Evolutionary conservation across 1,284 basidiomycete species (phyloP).

Genomic region (Ceratorhiza oryzae-sativae): DNA sequence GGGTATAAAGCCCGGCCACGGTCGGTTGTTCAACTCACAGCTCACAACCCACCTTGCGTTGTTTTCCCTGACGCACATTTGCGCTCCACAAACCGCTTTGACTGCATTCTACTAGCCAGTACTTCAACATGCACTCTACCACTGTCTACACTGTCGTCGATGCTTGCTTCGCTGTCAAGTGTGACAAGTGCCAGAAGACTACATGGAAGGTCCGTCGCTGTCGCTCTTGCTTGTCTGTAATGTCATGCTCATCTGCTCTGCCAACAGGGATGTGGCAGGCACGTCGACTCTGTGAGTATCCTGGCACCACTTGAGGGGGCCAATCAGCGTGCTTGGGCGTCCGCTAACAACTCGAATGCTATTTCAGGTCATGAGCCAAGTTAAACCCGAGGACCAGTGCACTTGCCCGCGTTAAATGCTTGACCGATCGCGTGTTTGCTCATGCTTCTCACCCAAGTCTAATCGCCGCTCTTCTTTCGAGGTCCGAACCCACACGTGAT

Average conservation of each 20-base stretch:
- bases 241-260: constrained; percentile 2
- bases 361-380: constrained; percentile 67
- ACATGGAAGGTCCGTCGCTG: constrained; percentile 70
- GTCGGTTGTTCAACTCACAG: not conserved
- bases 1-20: not conserved
- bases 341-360: constrained; percentile 38
- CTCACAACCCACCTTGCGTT: not conserved
- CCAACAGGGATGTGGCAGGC: constrained; percentile 69
- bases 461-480: not conserved
- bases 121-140: constrained; percentile 8
- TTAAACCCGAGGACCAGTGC: constrained; percentile 74
- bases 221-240: constrained; percentile 40
- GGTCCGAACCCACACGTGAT: not conserved
- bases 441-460: constrained; percentile 20
- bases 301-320: constrained; percentile 40
- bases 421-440: constrained; percentile 22
- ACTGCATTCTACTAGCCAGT: not conserved
- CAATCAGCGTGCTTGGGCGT: constrained; percentile 42
- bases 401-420: constrained; percentile 57
- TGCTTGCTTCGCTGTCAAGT: constrained; percentile 63
- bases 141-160: constrained; percentile 8
- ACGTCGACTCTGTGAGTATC: constrained; percentile 66
- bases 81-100: not conserved
- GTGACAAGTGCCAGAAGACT: constrained; percentile 69
- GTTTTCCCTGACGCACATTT: not conserved